Evolutionary conservation across 768 basidiomycete genomes (phyloP).

Genomic region (Podaxis sp.): DNA sequence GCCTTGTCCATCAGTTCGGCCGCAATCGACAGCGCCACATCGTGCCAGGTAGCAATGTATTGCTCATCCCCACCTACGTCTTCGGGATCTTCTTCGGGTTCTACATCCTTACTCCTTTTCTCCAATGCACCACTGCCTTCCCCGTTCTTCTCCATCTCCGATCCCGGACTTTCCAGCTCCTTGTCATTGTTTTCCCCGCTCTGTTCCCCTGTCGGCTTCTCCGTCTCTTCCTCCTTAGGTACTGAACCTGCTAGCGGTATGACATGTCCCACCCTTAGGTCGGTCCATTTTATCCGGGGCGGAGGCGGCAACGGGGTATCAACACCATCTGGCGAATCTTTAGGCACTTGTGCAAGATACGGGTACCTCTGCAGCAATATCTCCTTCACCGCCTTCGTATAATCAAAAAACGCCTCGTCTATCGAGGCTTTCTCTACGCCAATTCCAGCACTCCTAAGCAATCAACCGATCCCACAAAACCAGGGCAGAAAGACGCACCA

Average conservation of each 20-base stretch:
- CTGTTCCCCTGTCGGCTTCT: background rate
- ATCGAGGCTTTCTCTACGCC: constrained; percentile 93
- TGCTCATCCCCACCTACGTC: constrained; percentile 28
- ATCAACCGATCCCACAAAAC: background rate
- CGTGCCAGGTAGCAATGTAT: constrained; percentile 73
- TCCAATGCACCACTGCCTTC: background rate
- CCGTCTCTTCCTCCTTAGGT: constrained; percentile 9
- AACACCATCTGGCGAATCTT: constrained; percentile 62
- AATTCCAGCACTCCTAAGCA: background rate
- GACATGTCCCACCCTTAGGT: constrained; percentile 46
- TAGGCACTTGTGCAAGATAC: constrained; percentile 68
- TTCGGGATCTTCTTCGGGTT: background rate
- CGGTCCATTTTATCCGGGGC: constrained; percentile 61
- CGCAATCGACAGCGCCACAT: constrained; percentile 85
- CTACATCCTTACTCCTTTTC: background rate
- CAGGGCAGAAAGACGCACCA: constrained; percentile 42
- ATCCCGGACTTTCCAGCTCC: background rate
- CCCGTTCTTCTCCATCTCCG: constrained; percentile 8
- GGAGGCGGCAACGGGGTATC: constrained; percentile 81
- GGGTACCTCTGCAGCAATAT: constrained; percentile 75
- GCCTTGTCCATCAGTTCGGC: constrained; percentile 84
- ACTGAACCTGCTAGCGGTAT: constrained; percentile 50
- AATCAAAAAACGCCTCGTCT: constrained; percentile 95
- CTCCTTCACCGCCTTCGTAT: constrained; percentile 79
- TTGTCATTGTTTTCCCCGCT: background rate